Evolutionary conservation across 2,329 filamentous ascomycete species (phyloP).

Genomic region (Sarocladium kiliense): DNA sequence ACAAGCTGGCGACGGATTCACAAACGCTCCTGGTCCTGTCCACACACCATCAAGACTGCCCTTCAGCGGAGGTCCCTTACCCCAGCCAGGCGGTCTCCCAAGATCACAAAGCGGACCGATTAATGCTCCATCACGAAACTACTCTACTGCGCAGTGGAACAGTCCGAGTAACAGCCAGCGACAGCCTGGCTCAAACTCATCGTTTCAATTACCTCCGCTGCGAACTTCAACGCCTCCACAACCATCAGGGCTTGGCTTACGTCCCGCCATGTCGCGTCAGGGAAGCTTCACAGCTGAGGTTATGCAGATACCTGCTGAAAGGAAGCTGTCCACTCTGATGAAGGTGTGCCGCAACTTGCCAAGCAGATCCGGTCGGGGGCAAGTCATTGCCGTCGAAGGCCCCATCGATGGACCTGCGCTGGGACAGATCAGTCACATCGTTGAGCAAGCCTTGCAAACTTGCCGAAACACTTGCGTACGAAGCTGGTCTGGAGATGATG

Average conservation of each 20-base stretch:
- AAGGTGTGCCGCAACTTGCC: constrained; percentile 67
- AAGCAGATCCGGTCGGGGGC: constrained; percentile 50
- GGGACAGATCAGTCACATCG: constrained; percentile 53
- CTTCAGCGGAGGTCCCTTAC: constrained; percentile 16
- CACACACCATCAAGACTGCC: constrained; percentile 4
- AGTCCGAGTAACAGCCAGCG: not conserved
- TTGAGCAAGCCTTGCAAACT: constrained; percentile 56
- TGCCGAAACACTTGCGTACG: constrained; percentile 36
- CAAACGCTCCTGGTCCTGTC: not conserved
- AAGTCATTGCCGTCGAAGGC: constrained; percentile 80
- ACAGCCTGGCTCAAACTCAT: constrained; percentile 17
- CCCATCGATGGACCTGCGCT: constrained; percentile 45
- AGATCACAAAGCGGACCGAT: constrained; percentile 37
- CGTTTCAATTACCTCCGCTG: constrained; percentile 48
- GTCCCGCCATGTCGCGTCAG: not conserved
- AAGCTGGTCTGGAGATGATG: constrained; percentile 30
- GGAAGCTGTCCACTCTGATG: constrained; percentile 71
- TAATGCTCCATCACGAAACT: constrained; percentile 46
- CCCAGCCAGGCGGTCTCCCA: constrained; percentile 24
- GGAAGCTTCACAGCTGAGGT: constrained; percentile 48
- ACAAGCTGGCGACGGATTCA: not conserved
- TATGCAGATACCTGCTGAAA: constrained; percentile 67
- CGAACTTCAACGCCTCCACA: constrained; percentile 37
- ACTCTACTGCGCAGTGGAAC: constrained; percentile 2
- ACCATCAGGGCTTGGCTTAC: constrained; percentile 14